Evolutionary conservation across 345 rosid species (phyloP).

Genomic region (Euphorbia tirucalli): DNA sequence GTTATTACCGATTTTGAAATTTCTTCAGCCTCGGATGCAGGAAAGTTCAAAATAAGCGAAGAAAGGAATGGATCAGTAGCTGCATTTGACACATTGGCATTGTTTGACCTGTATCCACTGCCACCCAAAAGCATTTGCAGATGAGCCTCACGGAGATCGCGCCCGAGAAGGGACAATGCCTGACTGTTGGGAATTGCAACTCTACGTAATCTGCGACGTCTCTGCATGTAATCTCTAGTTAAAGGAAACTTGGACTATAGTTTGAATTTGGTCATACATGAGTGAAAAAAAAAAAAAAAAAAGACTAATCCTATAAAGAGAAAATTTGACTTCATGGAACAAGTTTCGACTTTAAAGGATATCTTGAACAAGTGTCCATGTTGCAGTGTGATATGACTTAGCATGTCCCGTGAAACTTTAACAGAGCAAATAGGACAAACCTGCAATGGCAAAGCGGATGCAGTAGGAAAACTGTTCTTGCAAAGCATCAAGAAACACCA

Average conservation of each 20-base stretch:
- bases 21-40: slow-evolving; percentile 52
- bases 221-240: slow-evolving; percentile 57
- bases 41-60: slow-evolving; percentile 50
- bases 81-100: slow-evolving; percentile 38
- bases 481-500: slow-evolving; percentile 21
- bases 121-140: slow-evolving; percentile 59
- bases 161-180: slow-evolving; percentile 50
- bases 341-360: slow-evolving; percentile 38
- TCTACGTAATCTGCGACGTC: slow-evolving; percentile 54
- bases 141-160: slow-evolving; percentile 67
- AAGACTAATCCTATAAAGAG: neutral
- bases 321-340: neutral
- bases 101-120: slow-evolving; percentile 50
- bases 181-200: slow-evolving; percentile 59
- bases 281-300: too few species aligned
- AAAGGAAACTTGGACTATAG: slow-evolving; percentile 26
- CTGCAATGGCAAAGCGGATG: slow-evolving; percentile 35
- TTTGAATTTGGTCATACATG: slow-evolving; percentile 6
- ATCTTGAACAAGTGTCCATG: slow-evolving; percentile 60
- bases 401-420: slow-evolving; percentile 51
- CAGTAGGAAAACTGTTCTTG: slow-evolving; percentile 14
- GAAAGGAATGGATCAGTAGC: slow-evolving; percentile 56
- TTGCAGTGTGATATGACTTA: slow-evolving; percentile 50
- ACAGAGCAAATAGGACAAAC: slow-evolving; percentile 56
- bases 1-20: slow-evolving; percentile 44